A percentile compares a stretch with the other conserved stretches of the same genome.
Conservation (phyloP, 2,329 filamentous ascomycete species). For the Aspergillus jensenii region DNA sequence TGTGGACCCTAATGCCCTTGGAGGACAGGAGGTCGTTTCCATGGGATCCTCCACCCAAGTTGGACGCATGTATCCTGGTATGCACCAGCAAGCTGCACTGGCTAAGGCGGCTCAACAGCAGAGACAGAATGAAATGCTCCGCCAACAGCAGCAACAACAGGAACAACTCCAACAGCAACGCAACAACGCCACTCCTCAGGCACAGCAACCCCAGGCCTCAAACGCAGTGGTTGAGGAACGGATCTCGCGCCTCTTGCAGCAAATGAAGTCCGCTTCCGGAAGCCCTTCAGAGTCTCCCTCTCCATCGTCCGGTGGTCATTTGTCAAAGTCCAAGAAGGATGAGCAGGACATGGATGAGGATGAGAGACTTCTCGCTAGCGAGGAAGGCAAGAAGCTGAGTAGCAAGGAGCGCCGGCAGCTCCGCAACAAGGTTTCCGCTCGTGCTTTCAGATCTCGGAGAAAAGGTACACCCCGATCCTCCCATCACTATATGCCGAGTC, state of each 20-base stretch:
- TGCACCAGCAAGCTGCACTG: conserved; percentile 84
- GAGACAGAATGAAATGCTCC: conserved; percentile 58
- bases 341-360: conserved; percentile 99
- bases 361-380: conserved; percentile 87
- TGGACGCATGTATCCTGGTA: conserved; percentile 84
- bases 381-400: conserved; percentile 98
- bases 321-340: conserved; percentile 79
- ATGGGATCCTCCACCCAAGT: conserved; percentile 55
- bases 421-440: conserved; percentile 98
- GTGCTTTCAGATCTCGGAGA: conserved; percentile 94
- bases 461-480: conserved; percentile 66
- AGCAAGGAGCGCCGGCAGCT: conserved; percentile 96
- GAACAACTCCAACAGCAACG: conserved; percentile 19
- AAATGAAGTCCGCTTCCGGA: conserved; percentile 77
- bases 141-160: conserved; percentile 56
- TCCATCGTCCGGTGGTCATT: conserved; percentile 56
- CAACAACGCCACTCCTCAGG: conserved; percentile 22
- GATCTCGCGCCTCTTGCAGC: conserved; percentile 87
- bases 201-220: conserved; percentile 41
- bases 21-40: conserved; percentile 59
- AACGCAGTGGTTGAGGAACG: conserved; percentile 84
- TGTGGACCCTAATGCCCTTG: conserved; percentile 73
- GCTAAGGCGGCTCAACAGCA: conserved; percentile 72
- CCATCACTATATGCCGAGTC: neutral
- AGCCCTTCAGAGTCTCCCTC: conserved; percentile 48